Base-by-base conservation (phyloP, 1,139 yeast genomes). In the Saccharomycopsis crataegensis region DNA sequence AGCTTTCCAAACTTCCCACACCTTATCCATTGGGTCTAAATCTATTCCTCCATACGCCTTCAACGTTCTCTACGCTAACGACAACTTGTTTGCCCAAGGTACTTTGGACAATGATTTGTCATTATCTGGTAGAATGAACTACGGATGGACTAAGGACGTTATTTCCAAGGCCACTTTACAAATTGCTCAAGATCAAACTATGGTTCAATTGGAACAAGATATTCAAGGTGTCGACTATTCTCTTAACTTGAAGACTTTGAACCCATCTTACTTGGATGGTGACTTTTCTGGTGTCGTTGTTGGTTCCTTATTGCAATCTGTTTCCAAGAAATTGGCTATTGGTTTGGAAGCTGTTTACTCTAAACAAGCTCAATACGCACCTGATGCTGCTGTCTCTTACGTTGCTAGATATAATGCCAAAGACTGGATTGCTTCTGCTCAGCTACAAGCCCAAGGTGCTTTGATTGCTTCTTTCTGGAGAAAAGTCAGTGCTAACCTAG, bases 201-300 rank as follows among this genome's bases (percentile, higher is more conserved):
- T 93, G 96, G 78, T 89, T 60, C 99, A 93, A 75, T 76, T 93
- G 64, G 99, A 94, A 76, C 98, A 93, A 70, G 99, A 93, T 71
- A 85, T 82, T 73, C 93, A 85, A 71, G 97, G 94, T 57, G 72
- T 79, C 56, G 99, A 93, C 70, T 90, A 82, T 69, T 84, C 96
- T 53, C 69, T 91, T 68, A 91, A 91, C 77, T 75, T 94, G 67
- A 94, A 93, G 76, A 77, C 96, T 52, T 79, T 91, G 66, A 93
- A 94, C 75, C 99, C 99, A 60, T 82, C 88, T 50, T 70, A 86
- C 62, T 72, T 87, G 57, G 77, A 82, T 55, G 86, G 84, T 49
- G 72, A 76, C 59, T 83, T 86, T 72, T 77, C 89, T 50, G 99
- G 99, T 71, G 96, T 91, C 59, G 86, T 91, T 56, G 94, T 88